Percentiles rank a stretch among this genome's conserved stretches.
These are phyloP conservation scores for Sarcodon aspratus DNA, from an alignment of 768 basidiomycete genomes.

Conservation along the genomic window DNA sequence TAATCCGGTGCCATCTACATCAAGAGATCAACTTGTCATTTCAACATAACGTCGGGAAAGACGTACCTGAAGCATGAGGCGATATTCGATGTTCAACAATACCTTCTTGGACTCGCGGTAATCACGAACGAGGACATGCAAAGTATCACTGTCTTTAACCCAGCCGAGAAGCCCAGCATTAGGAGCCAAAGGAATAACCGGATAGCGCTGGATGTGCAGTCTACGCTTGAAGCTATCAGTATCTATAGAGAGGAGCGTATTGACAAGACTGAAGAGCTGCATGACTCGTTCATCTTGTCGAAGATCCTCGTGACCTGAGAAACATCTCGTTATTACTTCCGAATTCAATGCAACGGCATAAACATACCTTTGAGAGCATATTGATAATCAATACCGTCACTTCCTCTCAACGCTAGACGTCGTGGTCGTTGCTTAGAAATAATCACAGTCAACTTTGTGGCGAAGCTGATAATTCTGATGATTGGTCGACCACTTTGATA, in stretches of 20 bases:
- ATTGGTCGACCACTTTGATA: constrained; percentile 84
- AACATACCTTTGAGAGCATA: constrained; percentile 77
- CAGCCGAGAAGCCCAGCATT: constrained; percentile 92
- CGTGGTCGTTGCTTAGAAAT: constrained; percentile 95
- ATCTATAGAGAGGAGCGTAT: constrained; percentile 86
- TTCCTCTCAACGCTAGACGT: constrained; percentile 75
- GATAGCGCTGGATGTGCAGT: constrained; percentile 85
- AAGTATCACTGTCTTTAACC: constrained; percentile 92
- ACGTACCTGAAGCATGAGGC: constrained; percentile 90
- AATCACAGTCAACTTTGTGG: constrained; percentile 86
- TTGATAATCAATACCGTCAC: constrained; percentile 89
- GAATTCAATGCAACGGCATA: background rate
- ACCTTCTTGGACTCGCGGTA: constrained; percentile 96
- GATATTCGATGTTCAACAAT: constrained; percentile 93
- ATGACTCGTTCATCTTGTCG: constrained; percentile 99
- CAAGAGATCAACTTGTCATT: background rate
- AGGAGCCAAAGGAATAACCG: constrained; percentile 90
- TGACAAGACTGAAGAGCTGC: constrained; percentile 97
- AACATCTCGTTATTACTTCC: background rate
- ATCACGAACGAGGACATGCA: constrained; percentile 92
- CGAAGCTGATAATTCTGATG: constrained; percentile 74
- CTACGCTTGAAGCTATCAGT: constrained; percentile 94
- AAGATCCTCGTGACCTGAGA: constrained; percentile 88
- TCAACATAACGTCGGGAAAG: background rate
- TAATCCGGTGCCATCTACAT: constrained; percentile 98